Percentiles rank a stretch among this genome's conserved stretches.
Conservation (phyloP, 1,284 basidiomycete species). For the Apiotrichum brassicae region DNA sequence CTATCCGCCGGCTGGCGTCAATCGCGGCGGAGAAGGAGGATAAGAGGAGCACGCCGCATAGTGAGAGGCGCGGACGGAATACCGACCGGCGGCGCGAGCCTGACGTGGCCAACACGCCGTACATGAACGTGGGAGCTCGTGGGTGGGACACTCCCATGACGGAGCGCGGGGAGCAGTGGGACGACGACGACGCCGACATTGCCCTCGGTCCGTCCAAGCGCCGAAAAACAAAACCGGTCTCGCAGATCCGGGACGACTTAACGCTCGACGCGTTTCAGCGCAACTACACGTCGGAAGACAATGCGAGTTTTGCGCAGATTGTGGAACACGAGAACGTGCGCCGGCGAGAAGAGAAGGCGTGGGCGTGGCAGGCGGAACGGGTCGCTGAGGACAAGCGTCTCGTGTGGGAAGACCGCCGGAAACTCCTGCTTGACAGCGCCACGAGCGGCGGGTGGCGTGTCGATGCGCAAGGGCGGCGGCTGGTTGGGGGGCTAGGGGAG, state of each 20-base stretch:
- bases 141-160: conserved; percentile 40
- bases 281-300: conserved; percentile 88
- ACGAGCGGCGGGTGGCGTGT: conserved; percentile 33
- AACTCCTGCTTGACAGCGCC: conserved; percentile 43
- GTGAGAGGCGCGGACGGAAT: conserved; percentile 3
- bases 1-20: conserved; percentile 65
- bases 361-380: conserved; percentile 87
- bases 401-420: conserved; percentile 44
- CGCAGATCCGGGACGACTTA: conserved; percentile 47
- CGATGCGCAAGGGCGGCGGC: conserved; percentile 31
- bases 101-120: conserved; percentile 1
- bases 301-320: conserved; percentile 85
- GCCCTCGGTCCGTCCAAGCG: conserved; percentile 9
- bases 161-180: too few relatives aligned
- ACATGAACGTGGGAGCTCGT: conserved; percentile 37
- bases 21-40: conserved; percentile 48
- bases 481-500: conserved; percentile 36
- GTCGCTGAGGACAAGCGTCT: conserved; percentile 56
- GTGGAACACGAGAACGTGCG: conserved; percentile 76
- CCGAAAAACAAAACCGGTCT: neutral
- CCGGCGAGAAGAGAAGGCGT: conserved; percentile 65
- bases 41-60: neutral
- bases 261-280: conserved; percentile 80
- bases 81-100: neutral
- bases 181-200: conserved; percentile 5